Percentiles rank a stretch among this genome's conserved stretches.
Conservation (phyloP, 495 filamentous ascomycete genomes). For the Platismatia glauca region DNA sequence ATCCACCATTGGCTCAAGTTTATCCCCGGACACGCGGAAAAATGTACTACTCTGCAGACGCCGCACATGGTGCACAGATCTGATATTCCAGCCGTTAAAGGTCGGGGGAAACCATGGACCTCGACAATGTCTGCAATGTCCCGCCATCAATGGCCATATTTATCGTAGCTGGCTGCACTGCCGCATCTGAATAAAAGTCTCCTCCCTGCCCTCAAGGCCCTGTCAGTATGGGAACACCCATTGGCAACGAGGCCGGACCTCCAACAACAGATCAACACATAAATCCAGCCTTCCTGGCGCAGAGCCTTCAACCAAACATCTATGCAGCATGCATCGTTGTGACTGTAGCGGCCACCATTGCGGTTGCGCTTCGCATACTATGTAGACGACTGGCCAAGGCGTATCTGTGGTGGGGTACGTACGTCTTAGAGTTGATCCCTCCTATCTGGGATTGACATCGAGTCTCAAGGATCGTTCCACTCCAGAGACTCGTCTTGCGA, state of each 20-base stretch:
- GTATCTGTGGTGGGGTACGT: slow-evolving; percentile 36
- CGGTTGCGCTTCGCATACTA: slow-evolving; percentile 27
- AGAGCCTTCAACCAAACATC: slow-evolving; percentile 1
- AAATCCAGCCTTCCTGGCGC: slow-evolving; percentile 5
- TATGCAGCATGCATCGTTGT: slow-evolving; percentile 9
- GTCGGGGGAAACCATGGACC: background rate
- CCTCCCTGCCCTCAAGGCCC: background rate
- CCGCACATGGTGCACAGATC: no score
- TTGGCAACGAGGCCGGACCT: background rate
- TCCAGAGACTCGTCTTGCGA: no score
- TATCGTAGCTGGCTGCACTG: background rate
- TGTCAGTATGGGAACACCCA: background rate
- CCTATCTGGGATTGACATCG: no score
- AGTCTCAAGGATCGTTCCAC: no score
- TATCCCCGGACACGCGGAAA: background rate
- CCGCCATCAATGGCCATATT: background rate
- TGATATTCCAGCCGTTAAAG: no score
- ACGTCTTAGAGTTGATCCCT: no score
- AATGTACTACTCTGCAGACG: background rate
- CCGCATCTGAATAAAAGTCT: background rate
- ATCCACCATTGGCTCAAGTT: background rate
- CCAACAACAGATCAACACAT: background rate
- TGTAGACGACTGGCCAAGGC: slow-evolving; percentile 27
- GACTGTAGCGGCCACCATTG: slow-evolving; percentile 30
- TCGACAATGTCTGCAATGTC: background rate